Evolutionary conservation across 2,329 filamentous ascomycete genomes (phyloP), one percentile per base, ranked within the genome.

Genomic region (Whalleya microplaca): DNA sequence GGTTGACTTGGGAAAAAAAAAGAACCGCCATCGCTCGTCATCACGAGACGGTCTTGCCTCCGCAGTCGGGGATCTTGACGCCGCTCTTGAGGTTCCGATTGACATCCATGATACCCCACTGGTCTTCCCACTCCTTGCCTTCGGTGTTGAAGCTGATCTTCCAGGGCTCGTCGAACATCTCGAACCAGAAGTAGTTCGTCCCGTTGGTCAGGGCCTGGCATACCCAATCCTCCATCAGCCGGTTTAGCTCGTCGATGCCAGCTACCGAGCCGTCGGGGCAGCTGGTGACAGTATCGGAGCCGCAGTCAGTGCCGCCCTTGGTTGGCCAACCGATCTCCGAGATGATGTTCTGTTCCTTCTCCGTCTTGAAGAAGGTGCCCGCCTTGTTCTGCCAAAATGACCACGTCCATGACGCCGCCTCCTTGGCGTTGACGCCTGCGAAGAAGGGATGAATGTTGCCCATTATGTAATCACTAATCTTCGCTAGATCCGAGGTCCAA

Each of bases 381-480:
- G 94, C 88, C 55, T 93, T 81, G 9, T 74, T 77, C 44, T 88
- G 75, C 89, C 92, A 98, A 76, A 97, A 98, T 16, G 74, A 75
- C 75, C 81, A 91, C 0, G 94, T 96, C 94, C 94, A 98, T 7
- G 71, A 76, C 0, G 92, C 88, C 0, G 92, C 91, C 1, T 82
- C 72, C 2, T 84, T 77, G 2, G 86, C 88, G 0, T 82, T 78
- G 12, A 91, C 85, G 45, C 94, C 94, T 0, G 88, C 90, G 70
- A 98, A 98, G 81, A 98, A 97, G 0, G 95, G 94, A 71, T 98
- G 95, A 52, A 98, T 91, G 71, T 98, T 98, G 65, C 91, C 89
- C 93, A 98, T 97, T 74, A 98, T 87, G 67, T 91, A 87, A 73
- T 98, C 93, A 42, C 91, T 90, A 49, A 85, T 80, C 3, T 76